phyloP scores from a whole-genome alignment of 2,329 filamentous ascomycete species.

The Fusarium redolens region DNA sequence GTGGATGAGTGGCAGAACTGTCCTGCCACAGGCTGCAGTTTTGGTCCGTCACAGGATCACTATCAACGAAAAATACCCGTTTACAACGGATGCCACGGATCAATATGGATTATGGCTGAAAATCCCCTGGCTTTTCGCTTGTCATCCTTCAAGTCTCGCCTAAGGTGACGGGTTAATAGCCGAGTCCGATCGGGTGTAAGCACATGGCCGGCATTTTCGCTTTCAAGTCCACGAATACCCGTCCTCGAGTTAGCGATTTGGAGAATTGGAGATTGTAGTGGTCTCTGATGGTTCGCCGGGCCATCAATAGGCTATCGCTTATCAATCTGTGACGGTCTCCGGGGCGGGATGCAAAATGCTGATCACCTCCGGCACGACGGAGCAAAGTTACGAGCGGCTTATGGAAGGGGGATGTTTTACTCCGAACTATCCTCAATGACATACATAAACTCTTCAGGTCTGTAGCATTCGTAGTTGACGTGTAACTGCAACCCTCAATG shows the following conservation, averaged over 20 bases:
- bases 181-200: constrained; percentile 42
- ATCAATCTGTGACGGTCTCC: constrained; percentile 14
- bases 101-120: constrained; percentile 35
- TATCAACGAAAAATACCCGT: constrained; percentile 47
- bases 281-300: constrained; percentile 7
- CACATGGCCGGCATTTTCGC: constrained; percentile 36
- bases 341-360: constrained; percentile 3
- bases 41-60: constrained; percentile 42
- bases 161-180: constrained; percentile 20
- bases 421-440: not conserved
- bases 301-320: constrained; percentile 13
- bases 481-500: not conserved
- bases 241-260: constrained; percentile 14
- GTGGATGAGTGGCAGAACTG: constrained; percentile 6
- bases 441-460: not conserved
- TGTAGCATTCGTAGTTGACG: not conserved
- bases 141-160: constrained; percentile 3
- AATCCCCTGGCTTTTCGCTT: constrained; percentile 34
- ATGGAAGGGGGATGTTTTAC: not conserved
- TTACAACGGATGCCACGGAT: constrained; percentile 44
- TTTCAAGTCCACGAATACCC: constrained; percentile 28
- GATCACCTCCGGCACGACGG: constrained; percentile 16
- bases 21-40: constrained; percentile 40
- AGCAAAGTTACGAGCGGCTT: constrained; percentile 22
- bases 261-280: constrained; percentile 19